Percentiles rank a stretch among this genome's conserved stretches.
Evolutionary conservation across 2,329 filamentous ascomycete species (phyloP).

Genomic region (Harringtonia lauricola): DNA sequence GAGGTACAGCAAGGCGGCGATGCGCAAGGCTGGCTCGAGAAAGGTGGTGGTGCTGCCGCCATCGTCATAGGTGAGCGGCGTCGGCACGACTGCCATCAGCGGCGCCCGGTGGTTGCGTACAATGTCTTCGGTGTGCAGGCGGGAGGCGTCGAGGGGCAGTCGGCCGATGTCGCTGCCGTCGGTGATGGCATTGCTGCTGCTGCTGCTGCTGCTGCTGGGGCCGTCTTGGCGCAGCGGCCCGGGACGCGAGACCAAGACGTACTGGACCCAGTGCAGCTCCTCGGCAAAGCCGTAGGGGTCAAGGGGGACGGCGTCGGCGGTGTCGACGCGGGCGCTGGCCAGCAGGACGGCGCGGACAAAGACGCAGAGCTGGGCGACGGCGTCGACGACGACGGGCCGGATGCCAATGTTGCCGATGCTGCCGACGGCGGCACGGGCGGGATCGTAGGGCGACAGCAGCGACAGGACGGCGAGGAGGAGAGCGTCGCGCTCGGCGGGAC

Average conservation of each 20-base stretch:
- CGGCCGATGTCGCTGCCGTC: neutral
- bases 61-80: conserved; percentile 3
- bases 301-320: conserved; percentile 9
- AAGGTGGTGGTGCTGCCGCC: conserved; percentile 3
- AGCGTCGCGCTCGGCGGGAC: conserved; percentile 8
- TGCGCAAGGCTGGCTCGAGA: conserved; percentile 19
- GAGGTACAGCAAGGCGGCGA: conserved; percentile 19
- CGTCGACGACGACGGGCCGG: conserved; percentile 12
- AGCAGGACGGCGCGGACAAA: conserved; percentile 16
- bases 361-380: conserved; percentile 16
- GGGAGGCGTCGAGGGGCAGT: conserved; percentile 11
- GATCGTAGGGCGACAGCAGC: conserved; percentile 12
- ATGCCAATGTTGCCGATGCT: conserved; percentile 7
- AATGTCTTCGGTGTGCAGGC: conserved; percentile 12
- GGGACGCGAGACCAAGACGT: conserved; percentile 18
- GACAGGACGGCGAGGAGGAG: conserved; percentile 9
- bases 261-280: conserved; percentile 19
- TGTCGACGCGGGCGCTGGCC: conserved; percentile 11
- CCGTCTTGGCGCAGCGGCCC: conserved; percentile 14
- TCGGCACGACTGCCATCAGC: conserved; percentile 8
- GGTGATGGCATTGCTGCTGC: neutral
- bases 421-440: neutral
- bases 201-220: neutral
- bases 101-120: conserved; percentile 15
- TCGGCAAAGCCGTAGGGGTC: conserved; percentile 21